A percentile compares a stretch with the other conserved stretches of the same genome.
These are phyloP conservation scores for Fomitopsis betulina DNA, from an alignment of 1,284 basidiomycete species.

Conservation along the genomic window DNA sequence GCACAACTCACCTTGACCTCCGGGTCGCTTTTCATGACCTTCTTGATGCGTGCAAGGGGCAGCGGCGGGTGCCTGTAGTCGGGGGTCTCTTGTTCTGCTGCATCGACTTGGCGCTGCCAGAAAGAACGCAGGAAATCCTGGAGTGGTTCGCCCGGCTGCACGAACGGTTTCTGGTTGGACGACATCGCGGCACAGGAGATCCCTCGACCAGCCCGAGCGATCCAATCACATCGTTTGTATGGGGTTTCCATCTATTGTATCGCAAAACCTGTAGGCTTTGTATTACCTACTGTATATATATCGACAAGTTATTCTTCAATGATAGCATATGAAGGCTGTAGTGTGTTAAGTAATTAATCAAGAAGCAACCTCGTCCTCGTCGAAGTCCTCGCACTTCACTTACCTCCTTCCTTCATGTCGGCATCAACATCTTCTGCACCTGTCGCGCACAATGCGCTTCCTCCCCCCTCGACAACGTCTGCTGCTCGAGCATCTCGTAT, in stretches of 20 bases:
- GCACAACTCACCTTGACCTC: slow-evolving; percentile 77
- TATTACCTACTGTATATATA: neutral
- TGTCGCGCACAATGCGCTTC: slow-evolving; percentile 67
- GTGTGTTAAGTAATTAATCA: too few species aligned
- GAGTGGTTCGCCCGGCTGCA: slow-evolving; percentile 71
- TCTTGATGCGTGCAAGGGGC: slow-evolving; percentile 92
- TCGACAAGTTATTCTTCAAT: too few species aligned
- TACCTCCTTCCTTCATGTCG: slow-evolving; percentile 8
- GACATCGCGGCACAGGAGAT: slow-evolving; percentile 14
- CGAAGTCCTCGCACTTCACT: too few species aligned
- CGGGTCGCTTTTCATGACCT: slow-evolving; percentile 97
- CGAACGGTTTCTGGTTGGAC: slow-evolving; percentile 37
- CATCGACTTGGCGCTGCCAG: slow-evolving; percentile 80
- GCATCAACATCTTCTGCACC: slow-evolving; percentile 41
- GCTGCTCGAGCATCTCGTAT: slow-evolving; percentile 79
- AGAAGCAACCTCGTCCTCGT: too few species aligned
- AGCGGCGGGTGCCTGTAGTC: slow-evolving; percentile 83
- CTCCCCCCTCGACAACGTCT: slow-evolving; percentile 57
- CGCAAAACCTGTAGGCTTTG: neutral
- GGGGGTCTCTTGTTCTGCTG: slow-evolving; percentile 77
- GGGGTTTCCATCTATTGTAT: neutral
- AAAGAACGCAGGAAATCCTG: slow-evolving; percentile 77
- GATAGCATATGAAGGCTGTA: too few species aligned
- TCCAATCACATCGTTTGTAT: neutral
- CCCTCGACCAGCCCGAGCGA: neutral